phyloP scores from a whole-genome alignment of 2,329 filamentous ascomycete species.

The Trichoderma semiorbis region DNA sequence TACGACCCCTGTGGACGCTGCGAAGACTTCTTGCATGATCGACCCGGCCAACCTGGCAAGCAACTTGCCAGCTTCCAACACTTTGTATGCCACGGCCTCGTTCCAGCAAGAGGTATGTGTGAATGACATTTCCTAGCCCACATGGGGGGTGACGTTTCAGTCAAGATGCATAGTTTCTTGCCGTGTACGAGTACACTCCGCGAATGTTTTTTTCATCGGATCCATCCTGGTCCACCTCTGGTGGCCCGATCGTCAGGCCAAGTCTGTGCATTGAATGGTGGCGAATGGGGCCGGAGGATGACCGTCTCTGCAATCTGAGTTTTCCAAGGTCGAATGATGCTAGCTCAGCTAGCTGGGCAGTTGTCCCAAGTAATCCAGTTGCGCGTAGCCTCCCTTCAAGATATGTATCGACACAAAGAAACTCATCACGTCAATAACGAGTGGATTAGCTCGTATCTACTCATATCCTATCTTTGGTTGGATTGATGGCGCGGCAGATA shows the following conservation, averaged over 20 bases:
- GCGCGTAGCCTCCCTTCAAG: background rate
- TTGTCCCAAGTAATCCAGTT: background rate
- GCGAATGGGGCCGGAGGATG: constrained; percentile 2
- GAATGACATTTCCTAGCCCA: background rate
- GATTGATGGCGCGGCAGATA: background rate
- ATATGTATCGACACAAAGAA: background rate
- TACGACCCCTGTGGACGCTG: background rate
- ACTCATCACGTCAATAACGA: background rate
- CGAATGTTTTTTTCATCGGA: background rate
- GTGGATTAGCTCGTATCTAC: background rate
- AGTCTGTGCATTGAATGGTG: background rate
- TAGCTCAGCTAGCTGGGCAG: background rate
- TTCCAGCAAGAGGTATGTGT: background rate
- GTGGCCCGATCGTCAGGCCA: background rate
- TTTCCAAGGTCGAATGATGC: background rate
- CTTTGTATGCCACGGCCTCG: background rate
- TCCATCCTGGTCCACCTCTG: background rate
- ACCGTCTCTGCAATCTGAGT: background rate
- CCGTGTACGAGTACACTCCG: background rate
- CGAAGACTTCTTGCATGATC: background rate
- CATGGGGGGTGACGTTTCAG: background rate
- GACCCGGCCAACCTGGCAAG: too few relatives aligned
- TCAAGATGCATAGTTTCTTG: background rate
- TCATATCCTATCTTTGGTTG: background rate
- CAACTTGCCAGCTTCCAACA: background rate